Evolutionary conservation across 2,329 filamentous ascomycete species (phyloP), one percentile per base, ranked within the genome.

Genomic region (Curvularia verruculosa): DNA sequence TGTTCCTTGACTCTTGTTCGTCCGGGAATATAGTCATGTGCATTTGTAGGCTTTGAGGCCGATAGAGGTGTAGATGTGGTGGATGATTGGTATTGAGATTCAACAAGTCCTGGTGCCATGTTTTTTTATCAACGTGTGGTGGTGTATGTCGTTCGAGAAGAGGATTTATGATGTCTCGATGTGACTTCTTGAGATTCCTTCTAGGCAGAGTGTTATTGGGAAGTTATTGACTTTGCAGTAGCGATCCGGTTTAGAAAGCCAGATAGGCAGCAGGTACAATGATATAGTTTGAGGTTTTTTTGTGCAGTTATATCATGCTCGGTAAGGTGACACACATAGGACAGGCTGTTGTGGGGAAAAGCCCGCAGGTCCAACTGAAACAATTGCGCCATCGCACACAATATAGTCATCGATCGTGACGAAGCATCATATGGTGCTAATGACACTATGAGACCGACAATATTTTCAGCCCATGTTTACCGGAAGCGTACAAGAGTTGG

Each of bases 11-110:
- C 72, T 23, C 62, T 51, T 9, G 80, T 81, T 10, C 79, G 78
- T 39, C 83, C 83, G 7, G 83, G 83, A 8, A 78, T 70, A 59
- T 83, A 83, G 34, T 71, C 71, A 49, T 79, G 61, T 26, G 60
- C 48, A 34, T 71, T 68, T 21, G 44, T 53, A 21, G 64, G 29
- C 58, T 73, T 72, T 43, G 59, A 36, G 19, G 52, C 19, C 34
- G 55, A 39, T 29, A 68, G 69, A n/a, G 56, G 24, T 21, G 55
- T 54, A 28, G 51, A 41, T 34, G 13, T 34, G 21, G 58, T 48
- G 19, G 52, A 31, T 19, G 65, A 55, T 44, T 67, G 64, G 29
- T 58, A 60, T 19, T 63, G 52, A n/a, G 66, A 57, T 39, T 75
- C 73, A 6, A 75, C 58, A 21, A 75, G 72, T 52, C 71, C 73